phyloP scores from a whole-genome alignment of 495 filamentous ascomycete species.

The Aspergillus haitiensis region DNA sequence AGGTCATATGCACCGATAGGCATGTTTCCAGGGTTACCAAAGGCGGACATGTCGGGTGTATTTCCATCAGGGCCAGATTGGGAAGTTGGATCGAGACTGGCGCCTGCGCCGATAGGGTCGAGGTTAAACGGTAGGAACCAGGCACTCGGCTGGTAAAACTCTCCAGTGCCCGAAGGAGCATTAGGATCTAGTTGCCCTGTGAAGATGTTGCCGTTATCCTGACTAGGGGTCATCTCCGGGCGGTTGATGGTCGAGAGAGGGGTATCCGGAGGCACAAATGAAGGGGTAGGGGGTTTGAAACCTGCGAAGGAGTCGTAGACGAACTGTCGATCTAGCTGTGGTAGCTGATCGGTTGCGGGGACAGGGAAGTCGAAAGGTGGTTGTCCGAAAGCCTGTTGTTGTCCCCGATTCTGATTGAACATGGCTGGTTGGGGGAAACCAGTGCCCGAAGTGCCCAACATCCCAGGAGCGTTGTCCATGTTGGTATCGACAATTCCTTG shows the following conservation, averaged over 20 bases:
- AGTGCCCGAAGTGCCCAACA: constrained; percentile 35
- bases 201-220: constrained; percentile 35
- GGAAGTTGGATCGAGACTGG: constrained; percentile 22
- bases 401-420: constrained; percentile 32
- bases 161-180: constrained; percentile 42
- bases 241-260: constrained; percentile 33
- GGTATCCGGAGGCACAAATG: constrained; percentile 34
- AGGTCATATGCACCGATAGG: constrained; percentile 36
- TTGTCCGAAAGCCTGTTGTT: constrained; percentile 38
- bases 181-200: constrained; percentile 41
- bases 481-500: constrained; percentile 31
- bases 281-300: constrained; percentile 48
- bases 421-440: constrained; percentile 49
- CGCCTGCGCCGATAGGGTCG: constrained; percentile 54
- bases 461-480: constrained; percentile 38
- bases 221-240: constrained; percentile 13
- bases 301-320: constrained; percentile 76
- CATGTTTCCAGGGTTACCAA: constrained; percentile 28
- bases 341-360: constrained; percentile 45
- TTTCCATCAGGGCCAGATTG: constrained; percentile 12
- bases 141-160: constrained; percentile 61
- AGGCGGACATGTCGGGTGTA: constrained; percentile 29
- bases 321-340: constrained; percentile 73
- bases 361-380: constrained; percentile 43
- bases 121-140: constrained; percentile 98